Evolutionary conservation across 768 basidiomycete species (phyloP).

Genomic region (Hypsizygus marmoreus): DNA sequence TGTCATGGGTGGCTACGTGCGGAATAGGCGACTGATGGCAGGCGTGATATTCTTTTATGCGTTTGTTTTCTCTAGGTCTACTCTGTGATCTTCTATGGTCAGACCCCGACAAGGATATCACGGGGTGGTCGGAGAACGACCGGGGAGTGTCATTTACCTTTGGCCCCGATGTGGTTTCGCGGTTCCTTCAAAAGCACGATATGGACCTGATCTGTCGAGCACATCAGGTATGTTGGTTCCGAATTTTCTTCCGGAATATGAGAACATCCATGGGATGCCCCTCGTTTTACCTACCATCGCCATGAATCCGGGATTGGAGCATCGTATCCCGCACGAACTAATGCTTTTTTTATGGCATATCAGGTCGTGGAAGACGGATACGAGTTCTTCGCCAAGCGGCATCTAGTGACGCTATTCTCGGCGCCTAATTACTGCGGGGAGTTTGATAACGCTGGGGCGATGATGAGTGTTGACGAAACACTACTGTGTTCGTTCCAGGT

Average conservation of each 20-base stretch:
- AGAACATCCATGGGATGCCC: neutral
- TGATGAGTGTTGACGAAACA: constrained; percentile 99
- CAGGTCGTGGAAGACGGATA: constrained; percentile 99
- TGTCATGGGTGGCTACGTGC: constrained; percentile 1
- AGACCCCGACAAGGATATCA: constrained; percentile 99
- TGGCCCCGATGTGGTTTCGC: constrained; percentile 95
- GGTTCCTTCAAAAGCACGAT: constrained; percentile 99
- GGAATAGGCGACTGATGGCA: too few relatives aligned
- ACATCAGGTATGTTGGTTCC: constrained; percentile 74
- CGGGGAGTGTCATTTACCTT: constrained; percentile 99
- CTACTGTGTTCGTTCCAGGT: constrained; percentile 98
- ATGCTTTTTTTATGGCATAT: neutral
- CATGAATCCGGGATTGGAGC: neutral
- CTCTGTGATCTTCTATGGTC: constrained; percentile 98
- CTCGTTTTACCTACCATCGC: too few relatives aligned
- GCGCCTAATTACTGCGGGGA: constrained; percentile 95
- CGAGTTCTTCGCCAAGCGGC: constrained; percentile 98
- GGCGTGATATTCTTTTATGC: too few relatives aligned
- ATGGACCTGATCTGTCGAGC: constrained; percentile 99
- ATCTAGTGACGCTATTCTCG: constrained; percentile 95
- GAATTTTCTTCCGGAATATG: neutral
- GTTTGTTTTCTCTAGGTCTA: constrained; percentile 61
- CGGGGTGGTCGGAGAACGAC: constrained; percentile 99
- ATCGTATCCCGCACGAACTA: neutral
- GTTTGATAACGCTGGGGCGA: constrained; percentile 99